Conservation (phyloP, 179 eudicot genomes). For the Heliamphora ciliata region DNA sequence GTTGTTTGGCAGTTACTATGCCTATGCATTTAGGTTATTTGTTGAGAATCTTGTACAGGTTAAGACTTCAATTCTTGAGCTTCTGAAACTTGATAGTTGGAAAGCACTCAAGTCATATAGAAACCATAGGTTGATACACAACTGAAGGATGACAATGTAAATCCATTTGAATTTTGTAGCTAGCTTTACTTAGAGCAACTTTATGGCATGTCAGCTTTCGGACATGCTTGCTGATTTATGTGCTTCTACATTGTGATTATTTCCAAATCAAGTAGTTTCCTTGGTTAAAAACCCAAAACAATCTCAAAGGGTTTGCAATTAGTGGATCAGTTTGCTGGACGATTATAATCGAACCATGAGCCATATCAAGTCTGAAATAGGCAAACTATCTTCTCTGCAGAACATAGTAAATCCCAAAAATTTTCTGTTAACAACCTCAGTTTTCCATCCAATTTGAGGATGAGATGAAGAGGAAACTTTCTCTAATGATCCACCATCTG, state of each 20-base stretch:
- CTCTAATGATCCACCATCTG: no score
- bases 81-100: no score
- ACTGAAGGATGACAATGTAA: neutral
- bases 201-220: neutral
- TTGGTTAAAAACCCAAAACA: neutral
- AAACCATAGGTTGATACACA: neutral
- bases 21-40: no score
- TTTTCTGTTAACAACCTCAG: neutral
- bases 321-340: neutral
- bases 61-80: no score
- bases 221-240: neutral
- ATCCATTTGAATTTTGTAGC: neutral
- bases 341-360: neutral
- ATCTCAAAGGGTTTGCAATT: neutral
- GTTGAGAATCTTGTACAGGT: no score
- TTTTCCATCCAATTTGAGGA: neutral
- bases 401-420: neutral
- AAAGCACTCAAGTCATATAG: no score
- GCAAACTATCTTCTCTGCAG: neutral
- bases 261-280: neutral
- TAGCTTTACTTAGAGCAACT: neutral
- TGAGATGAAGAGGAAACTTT: no score
- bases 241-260: no score
- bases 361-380: neutral
- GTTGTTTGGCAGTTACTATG: no score